Base-by-base conservation (phyloP, 2,329 filamentous ascomycete species). In the Calonectria hongkongensis region DNA sequence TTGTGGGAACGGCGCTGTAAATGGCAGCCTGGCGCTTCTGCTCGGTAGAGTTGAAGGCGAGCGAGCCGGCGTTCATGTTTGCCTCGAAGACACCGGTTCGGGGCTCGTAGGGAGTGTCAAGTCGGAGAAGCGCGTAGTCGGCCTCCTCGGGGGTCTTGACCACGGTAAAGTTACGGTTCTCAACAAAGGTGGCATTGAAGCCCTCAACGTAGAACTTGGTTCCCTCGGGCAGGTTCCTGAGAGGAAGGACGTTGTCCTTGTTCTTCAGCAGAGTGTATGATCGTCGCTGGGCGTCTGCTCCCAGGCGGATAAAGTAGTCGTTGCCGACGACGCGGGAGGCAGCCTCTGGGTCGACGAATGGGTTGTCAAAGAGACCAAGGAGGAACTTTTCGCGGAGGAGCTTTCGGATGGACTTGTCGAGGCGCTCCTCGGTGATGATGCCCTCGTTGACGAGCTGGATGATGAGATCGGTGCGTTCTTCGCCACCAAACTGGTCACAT, bases 401-500 rank as follows among this genome's bases (percentile, higher is more conserved):
- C 2, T 84, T 85, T 5, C 85, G 81, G 12, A 89, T 84, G 0
- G 87, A 88, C 7, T 79, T 56, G 74, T 89, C 85, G 16, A 89
- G 78, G 21, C 87, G 86, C 1, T 78, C 77, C 70, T 88, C 86
- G 16, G 82, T 75, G n/a, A 89, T 75, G 10, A 81, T 75, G 15
- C 85, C 85, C 43, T 85, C 82, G 2, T 83, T 73, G 0, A 89
- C 87, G 0, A 88, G 81, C 68, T 89, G 82, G 2, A 88, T 76
- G n/a, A 90, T 80, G 2, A 90, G 83, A 67, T 90, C 88, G 0
- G 87, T 84, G 0, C 85, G 79, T 3, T 82, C 75, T 74, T 89
- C 88, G 33, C 88, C 88, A 2, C 88, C 88, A 58, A 89, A 84
- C 68, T 88, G 87, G 73, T 90, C 88, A 54, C 85, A 85, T 0